Percentiles rank a stretch among this genome's conserved stretches.
Conservation (phyloP, 345 rosid species). For the Acer saccharum region DNA sequence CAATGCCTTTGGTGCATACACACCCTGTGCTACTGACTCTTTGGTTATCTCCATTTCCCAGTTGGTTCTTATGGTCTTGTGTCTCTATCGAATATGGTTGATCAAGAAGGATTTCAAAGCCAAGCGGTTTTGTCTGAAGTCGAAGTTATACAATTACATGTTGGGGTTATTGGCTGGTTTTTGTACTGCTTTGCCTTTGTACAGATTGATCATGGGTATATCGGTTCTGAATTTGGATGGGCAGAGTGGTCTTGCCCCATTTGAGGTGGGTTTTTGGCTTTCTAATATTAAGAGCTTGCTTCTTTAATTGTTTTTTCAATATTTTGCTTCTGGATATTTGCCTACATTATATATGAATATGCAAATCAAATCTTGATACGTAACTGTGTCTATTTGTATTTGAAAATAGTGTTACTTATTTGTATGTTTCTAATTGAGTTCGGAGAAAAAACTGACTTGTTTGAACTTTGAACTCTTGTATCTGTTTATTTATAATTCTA, state of each 20-base stretch:
- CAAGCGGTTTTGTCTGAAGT: constrained; percentile 69
- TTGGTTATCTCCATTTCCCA: constrained; percentile 69
- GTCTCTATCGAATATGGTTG: constrained; percentile 81
- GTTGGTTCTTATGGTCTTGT: constrained; percentile 64
- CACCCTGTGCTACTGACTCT: constrained; percentile 90
- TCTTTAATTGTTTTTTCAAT: constrained; percentile 1
- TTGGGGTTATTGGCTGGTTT: constrained; percentile 72
- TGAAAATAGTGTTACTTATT: constrained; percentile 6
- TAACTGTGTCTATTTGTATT: background rate
- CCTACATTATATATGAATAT: background rate
- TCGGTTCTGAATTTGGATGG: constrained; percentile 80
- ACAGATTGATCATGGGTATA: constrained; percentile 85
- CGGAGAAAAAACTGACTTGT: background rate
- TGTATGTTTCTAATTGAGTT: background rate
- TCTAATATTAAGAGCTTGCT: background rate
- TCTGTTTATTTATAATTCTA: background rate
- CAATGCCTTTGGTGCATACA: constrained; percentile 93
- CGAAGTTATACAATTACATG: constrained; percentile 66
- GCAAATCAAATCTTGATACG: constrained; percentile 4
- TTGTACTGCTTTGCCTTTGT: constrained; percentile 79
- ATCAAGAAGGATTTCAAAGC: constrained; percentile 65
- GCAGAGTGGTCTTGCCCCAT: constrained; percentile 77
- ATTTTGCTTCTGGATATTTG: background rate
- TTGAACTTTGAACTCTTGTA: background rate
- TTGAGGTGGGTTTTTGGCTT: constrained; percentile 57